Evolutionary conservation across 1,284 basidiomycete species (phyloP).

Genomic region (Trichosporon inkin): DNA sequence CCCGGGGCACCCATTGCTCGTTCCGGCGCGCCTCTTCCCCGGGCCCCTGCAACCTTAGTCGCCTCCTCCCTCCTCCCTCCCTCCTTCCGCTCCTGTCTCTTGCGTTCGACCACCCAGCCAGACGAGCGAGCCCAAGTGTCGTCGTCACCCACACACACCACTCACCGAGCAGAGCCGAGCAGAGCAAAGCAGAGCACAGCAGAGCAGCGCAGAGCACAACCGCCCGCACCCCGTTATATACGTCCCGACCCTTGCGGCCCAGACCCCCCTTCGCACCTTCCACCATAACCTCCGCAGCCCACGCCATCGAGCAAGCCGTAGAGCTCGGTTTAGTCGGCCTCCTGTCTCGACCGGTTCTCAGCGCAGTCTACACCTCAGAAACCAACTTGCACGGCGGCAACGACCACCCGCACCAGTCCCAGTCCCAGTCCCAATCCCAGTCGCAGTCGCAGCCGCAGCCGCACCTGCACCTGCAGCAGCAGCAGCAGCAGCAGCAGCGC

Average conservation of each 20-base stretch:
- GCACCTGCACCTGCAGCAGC: too few species aligned
- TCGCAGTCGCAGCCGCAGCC: too few species aligned
- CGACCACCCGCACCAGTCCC: too few species aligned
- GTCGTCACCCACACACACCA: not conserved
- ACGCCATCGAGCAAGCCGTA: slow-evolving; percentile 32
- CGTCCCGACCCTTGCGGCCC: not conserved
- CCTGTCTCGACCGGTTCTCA: slow-evolving; percentile 45
- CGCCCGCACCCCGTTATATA: not conserved
- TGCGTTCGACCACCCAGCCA: not conserved
- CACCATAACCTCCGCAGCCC: slow-evolving; percentile 22
- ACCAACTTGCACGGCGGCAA: slow-evolving; percentile 12
- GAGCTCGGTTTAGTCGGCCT: slow-evolving; percentile 48
- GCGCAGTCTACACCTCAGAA: slow-evolving; percentile 36
- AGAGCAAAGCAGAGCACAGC: too few species aligned
- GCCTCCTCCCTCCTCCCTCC: too few species aligned
- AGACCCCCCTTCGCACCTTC: not conserved
- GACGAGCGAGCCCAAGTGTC: not conserved
- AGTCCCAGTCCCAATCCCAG: slow-evolving; percentile 9
- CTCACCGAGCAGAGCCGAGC: not conserved
- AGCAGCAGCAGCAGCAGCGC: slow-evolving; percentile 10
- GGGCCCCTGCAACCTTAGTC: too few species aligned
- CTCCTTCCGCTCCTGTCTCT: slow-evolving; percentile 5
- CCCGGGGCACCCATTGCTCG: too few species aligned
- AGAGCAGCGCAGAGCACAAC: not conserved
- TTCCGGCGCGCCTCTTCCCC: too few species aligned